Conservation (phyloP, 805 yeast species). For the Zygotorulaspora chibaensis region DNA sequence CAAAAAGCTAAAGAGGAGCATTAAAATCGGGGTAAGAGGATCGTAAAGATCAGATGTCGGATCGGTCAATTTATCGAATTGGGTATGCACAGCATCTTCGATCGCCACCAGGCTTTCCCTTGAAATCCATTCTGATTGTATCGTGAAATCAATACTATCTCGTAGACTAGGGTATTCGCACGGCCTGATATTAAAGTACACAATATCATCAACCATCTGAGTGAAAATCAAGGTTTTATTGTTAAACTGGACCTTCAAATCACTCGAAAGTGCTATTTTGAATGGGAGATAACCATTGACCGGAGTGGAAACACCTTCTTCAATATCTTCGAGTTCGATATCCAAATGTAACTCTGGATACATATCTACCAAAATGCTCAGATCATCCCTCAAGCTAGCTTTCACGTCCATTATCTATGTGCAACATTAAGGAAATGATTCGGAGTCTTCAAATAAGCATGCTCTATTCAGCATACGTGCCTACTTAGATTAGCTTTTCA, state of each 20-base stretch:
- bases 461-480: too few species aligned
- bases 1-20: conserved; percentile 42
- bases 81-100: conserved; percentile 16
- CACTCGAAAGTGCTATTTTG: conserved; percentile 13
- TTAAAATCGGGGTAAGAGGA: conserved; percentile 36
- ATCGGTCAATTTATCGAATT: conserved; percentile 35
- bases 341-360: conserved; percentile 28
- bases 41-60: conserved; percentile 19
- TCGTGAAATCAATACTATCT: conserved; percentile 11
- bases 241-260: conserved; percentile 13
- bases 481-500: too few species aligned
- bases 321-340: background rate
- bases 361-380: conserved; percentile 28
- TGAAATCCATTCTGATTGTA: conserved; percentile 36
- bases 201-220: conserved; percentile 11
- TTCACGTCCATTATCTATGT: conserved; percentile 1
- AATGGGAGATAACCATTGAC: conserved; percentile 19
- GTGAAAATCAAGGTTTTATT: conserved; percentile 9
- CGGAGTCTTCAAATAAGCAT: background rate
- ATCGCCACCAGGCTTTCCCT: conserved; percentile 16
- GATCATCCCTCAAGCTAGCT: conserved; percentile 20
- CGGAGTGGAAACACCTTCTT: background rate
- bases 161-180: conserved; percentile 20
- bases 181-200: conserved; percentile 17
- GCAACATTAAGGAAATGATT: background rate